Percentiles rank a stretch among this genome's conserved stretches.
These are phyloP conservation scores for Pseudogymnoascus sp. DNA, from an alignment of 2,329 filamentous ascomycete genomes.

Conservation along the genomic window DNA sequence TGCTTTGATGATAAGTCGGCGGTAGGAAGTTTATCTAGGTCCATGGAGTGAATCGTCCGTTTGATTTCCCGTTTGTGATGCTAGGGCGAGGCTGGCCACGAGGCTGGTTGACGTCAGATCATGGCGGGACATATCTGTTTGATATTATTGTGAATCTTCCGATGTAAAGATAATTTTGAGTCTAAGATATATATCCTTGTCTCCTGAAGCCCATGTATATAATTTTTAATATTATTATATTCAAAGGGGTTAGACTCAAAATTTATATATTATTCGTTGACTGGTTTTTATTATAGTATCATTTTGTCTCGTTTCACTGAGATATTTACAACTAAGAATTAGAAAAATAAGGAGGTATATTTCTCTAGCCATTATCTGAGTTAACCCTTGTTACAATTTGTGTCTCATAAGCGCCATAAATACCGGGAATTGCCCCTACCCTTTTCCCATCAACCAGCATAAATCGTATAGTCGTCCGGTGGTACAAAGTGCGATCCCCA, in stretches of 20 bases:
- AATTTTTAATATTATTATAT: no score
- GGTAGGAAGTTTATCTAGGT: not conserved
- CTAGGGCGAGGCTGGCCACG: slow-evolving; percentile 7
- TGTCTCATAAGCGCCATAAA: not conserved
- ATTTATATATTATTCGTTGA: not conserved
- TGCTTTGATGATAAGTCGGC: not conserved
- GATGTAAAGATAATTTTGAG: not conserved
- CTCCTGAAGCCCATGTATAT: no score
- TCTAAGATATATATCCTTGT: not conserved
- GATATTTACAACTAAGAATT: not conserved
- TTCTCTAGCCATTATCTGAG: not conserved
- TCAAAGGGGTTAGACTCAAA: not conserved
- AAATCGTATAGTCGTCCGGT: not conserved
- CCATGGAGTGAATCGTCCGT: not conserved
- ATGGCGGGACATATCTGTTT: not conserved
- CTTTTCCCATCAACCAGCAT: no score
- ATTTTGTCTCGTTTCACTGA: not conserved
- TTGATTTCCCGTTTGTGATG: not conserved
- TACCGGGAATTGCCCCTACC: not conserved
- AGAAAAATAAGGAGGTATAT: not conserved
- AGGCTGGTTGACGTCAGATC: slow-evolving; percentile 5
- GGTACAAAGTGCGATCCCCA: not conserved
- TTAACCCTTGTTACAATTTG: not conserved
- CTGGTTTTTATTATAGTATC: no score
- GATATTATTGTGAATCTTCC: not conserved